Base-by-base conservation (phyloP, 805 yeast genomes). In the Cyberlindnera euphorbiae region DNA sequence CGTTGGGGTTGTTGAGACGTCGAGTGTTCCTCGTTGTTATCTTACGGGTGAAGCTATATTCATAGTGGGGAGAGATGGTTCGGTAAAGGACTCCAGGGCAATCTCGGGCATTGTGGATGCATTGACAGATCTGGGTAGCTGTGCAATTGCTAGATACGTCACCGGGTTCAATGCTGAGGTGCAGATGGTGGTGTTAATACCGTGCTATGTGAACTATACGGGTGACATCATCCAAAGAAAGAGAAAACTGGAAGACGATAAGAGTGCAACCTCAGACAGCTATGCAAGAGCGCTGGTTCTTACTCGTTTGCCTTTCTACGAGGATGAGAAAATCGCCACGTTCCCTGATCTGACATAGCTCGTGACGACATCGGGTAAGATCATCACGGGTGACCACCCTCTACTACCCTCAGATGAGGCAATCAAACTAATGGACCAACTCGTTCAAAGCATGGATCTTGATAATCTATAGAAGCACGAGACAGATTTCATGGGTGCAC, bases 71-170 rank as follows among this genome's bases (percentile, higher is more conserved):
- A 49, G 62, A 17, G 36, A 47, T 9, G 59, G 66, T 0, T 45
- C 64, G 2, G 19, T 39, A 3, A 55, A 59, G 11, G 78, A 79
- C 46, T 47, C 55, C 7, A 31, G 62, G 1, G 66, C 71, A 1
- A 56, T 79, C 30, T 54, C 63, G 13, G 66, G 73, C 12, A 45
- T 84, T 19, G 72, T 78, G 24, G 71, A 72, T 47, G 66, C 80
- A 0, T 53, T 89, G 53, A 44, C 67, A 0, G 71, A 69, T 8
- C 46, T 64, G 32, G 64, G 72, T 2, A 55, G 66, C 12, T 64
- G 70, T 26, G 83, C 79, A 0, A 53, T 86, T 23, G 89, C 78
- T 1, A 59, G 96, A 35, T 75, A 68, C 49, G 89, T 83, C 2
- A 66, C 64, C 26, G 75, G 69, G 38, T 49, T 53, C 2, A 60